phyloP scores from a whole-genome alignment of 305 asterid species.

The Ilex paraguariensis region DNA sequence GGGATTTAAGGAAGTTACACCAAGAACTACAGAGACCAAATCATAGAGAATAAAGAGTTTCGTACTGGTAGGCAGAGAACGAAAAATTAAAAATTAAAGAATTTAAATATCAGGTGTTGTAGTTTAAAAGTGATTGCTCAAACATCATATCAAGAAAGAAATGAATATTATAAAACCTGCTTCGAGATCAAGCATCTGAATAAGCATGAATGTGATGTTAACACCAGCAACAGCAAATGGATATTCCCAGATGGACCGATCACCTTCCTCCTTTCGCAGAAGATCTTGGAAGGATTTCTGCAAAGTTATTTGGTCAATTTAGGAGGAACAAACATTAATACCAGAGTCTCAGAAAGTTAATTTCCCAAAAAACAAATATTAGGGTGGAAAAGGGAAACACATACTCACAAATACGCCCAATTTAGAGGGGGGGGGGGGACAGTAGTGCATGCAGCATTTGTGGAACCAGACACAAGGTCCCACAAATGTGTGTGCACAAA shows the following conservation, averaged over 20 bases:
- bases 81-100: too few relatives aligned
- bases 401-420: too few relatives aligned
- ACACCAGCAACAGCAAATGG: slow-evolving; percentile 99
- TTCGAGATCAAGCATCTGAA: slow-evolving; percentile 99
- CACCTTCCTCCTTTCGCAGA: slow-evolving; percentile 94
- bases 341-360: too few relatives aligned
- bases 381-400: too few relatives aligned
- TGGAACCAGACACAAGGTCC: neutral
- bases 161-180: slow-evolving; percentile 43
- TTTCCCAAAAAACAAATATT: too few relatives aligned
- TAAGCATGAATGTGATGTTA: slow-evolving; percentile 97
- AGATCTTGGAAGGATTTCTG: slow-evolving; percentile 98
- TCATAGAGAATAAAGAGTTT: too few relatives aligned
- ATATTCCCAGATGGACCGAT: slow-evolving; percentile 94
- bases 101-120: neutral
- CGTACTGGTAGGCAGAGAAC: too few relatives aligned
- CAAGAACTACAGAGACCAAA: too few relatives aligned
- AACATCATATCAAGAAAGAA: neutral
- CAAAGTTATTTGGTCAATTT: slow-evolving; percentile 11
- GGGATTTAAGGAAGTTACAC: too few relatives aligned
- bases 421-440: neutral
- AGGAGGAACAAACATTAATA: too few relatives aligned
- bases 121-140: neutral
- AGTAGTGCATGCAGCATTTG: neutral
- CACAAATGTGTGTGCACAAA: too few relatives aligned